Evolutionary conservation across 2,329 filamentous ascomycete species (phyloP).

Genomic region (Conoideocrella luteorostrata): DNA sequence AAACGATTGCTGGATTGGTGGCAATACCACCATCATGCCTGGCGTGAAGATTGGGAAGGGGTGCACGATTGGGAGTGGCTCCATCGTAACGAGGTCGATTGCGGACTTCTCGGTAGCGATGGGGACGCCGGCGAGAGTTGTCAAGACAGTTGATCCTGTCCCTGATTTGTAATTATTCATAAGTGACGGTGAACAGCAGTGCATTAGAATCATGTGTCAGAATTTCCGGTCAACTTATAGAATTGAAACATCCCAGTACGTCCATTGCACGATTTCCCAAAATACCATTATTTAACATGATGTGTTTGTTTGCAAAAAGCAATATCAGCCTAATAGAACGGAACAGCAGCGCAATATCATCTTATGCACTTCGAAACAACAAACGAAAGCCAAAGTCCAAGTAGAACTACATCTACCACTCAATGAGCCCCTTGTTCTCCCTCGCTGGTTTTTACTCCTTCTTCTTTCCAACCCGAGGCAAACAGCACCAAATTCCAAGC

Average conservation of each 20-base stretch:
- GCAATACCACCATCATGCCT: constrained; percentile 41
- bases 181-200: neutral
- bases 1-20: constrained; percentile 51
- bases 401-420: no score
- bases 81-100: constrained; percentile 43
- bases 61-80: constrained; percentile 43
- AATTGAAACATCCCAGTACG: no score
- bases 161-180: constrained; percentile 17
- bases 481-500: constrained; percentile 27
- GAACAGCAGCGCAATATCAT: no score
- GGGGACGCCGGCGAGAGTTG: constrained; percentile 41
- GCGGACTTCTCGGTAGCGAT: constrained; percentile 42
- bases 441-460: constrained; percentile 30
- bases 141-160: constrained; percentile 38
- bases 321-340: no score
- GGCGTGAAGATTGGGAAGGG: constrained; percentile 48
- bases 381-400: no score
- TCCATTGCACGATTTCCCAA: no score
- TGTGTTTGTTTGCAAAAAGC: no score
- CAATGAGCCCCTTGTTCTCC: no score
- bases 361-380: no score
- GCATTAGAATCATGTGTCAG: neutral
- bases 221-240: no score
- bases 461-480: constrained; percentile 34
- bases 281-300: no score